phyloP scores from a whole-genome alignment of 2,329 filamentous ascomycete species.

The Diaporthe helianthi region DNA sequence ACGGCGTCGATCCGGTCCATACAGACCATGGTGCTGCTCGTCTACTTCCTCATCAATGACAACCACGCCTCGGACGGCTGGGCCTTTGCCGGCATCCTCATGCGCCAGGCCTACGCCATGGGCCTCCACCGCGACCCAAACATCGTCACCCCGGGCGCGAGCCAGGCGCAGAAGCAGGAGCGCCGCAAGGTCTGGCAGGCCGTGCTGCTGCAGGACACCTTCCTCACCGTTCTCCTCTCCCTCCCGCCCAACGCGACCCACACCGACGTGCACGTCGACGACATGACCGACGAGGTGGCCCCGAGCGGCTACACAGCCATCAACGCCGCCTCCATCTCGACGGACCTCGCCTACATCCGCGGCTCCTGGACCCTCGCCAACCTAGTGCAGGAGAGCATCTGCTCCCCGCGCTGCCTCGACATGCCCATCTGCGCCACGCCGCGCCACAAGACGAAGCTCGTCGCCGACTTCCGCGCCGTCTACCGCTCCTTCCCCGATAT shows the following conservation, averaged over 20 bases:
- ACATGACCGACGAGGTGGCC: slow-evolving; percentile 67
- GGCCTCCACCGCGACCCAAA: slow-evolving; percentile 81
- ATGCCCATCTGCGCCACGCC: slow-evolving; percentile 74
- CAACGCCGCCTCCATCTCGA: slow-evolving; percentile 62
- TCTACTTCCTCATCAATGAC: slow-evolving; percentile 86
- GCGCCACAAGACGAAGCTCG: slow-evolving; percentile 72
- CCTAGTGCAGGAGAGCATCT: slow-evolving; percentile 78
- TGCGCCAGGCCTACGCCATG: slow-evolving; percentile 82
- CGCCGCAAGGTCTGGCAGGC: slow-evolving; percentile 84
- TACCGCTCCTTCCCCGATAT: slow-evolving; percentile 76
- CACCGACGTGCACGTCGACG: slow-evolving; percentile 79
- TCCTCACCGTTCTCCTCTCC: slow-evolving; percentile 78
- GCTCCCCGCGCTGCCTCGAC: slow-evolving; percentile 75
- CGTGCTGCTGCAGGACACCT: slow-evolving; percentile 81
- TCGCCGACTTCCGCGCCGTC: slow-evolving; percentile 73
- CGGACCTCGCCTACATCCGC: slow-evolving; percentile 74
- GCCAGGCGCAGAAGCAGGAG: slow-evolving; percentile 77
- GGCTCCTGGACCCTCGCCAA: slow-evolving; percentile 82
- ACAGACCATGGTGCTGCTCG: slow-evolving; percentile 82
- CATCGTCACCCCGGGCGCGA: slow-evolving; percentile 71
- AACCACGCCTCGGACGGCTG: slow-evolving; percentile 85
- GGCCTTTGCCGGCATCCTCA: slow-evolving; percentile 79
- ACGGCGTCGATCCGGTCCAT: slow-evolving; percentile 75
- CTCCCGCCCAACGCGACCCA: slow-evolving; percentile 80
- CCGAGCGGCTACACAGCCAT: slow-evolving; percentile 48